phyloP scores from a whole-genome alignment of 352 stramenopile genomes.

The Phytophthora pistaciae region DNA sequence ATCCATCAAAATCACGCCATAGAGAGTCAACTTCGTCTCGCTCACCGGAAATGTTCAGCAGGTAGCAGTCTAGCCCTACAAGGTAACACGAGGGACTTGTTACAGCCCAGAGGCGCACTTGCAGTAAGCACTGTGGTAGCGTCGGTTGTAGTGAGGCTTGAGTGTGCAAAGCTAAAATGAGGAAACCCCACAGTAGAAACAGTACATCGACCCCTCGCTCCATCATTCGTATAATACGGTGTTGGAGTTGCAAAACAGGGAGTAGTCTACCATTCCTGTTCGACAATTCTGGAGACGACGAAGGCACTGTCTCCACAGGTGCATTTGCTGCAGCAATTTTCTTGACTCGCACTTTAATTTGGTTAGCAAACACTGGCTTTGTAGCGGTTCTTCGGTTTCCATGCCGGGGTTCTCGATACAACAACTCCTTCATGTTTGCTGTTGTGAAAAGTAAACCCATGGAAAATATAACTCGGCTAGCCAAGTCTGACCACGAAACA shows the following conservation, averaged over 20 bases:
- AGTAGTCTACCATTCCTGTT: no score
- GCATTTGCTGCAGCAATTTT: neutral
- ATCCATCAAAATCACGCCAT: slow-evolving; percentile 32
- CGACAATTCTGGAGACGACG: no score
- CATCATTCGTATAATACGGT: neutral
- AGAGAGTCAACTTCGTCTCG: slow-evolving; percentile 16
- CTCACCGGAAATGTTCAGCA: slow-evolving; percentile 12
- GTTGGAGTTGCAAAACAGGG: no score
- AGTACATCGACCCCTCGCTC: neutral
- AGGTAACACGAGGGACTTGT: slow-evolving; percentile 36
- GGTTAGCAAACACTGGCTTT: no score
- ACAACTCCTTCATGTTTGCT: slow-evolving; percentile 18
- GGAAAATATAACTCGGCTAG: slow-evolving; percentile 29
- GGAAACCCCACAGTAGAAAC: neutral
- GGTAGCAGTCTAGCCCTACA: slow-evolving; percentile 43
- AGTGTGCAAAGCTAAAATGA: neutral
- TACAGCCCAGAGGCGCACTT: neutral
- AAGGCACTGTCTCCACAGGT: no score
- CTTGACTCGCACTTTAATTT: neutral
- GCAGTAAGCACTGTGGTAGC: neutral
- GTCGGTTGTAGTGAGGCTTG: neutral
- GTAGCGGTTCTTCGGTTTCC: no score
- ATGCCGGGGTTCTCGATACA: neutral
- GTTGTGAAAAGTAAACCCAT: slow-evolving; percentile 16
- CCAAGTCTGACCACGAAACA: slow-evolving; percentile 37